Conservation (phyloP, 1,284 basidiomycete genomes). For the Trichosporon coremiiforme region DNA sequence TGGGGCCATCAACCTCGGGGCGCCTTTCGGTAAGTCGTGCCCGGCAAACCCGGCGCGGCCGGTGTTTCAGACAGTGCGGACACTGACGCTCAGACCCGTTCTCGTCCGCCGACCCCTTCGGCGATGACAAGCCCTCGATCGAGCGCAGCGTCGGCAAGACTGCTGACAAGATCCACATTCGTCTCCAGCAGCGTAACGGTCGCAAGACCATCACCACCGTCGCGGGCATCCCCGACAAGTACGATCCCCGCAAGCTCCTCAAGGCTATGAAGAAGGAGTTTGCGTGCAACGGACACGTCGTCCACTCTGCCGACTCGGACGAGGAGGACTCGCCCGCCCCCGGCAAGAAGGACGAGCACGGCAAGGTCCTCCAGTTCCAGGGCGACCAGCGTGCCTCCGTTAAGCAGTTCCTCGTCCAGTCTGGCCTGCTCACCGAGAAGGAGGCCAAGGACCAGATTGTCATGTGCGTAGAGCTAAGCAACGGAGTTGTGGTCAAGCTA, state of each 20-base stretch:
- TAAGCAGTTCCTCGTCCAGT: slow-evolving; percentile 75
- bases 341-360: slow-evolving; percentile 89
- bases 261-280: slow-evolving; percentile 99
- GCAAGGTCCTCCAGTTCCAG: slow-evolving; percentile 97
- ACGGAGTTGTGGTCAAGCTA: neutral
- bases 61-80: no score
- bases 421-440: slow-evolving; percentile 54
- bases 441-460: slow-evolving; percentile 58
- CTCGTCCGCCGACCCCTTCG: slow-evolving; percentile 73
- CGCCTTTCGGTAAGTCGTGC: slow-evolving; percentile 41
- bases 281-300: slow-evolving; percentile 97
- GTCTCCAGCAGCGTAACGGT: slow-evolving; percentile 99
- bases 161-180: slow-evolving; percentile 88
- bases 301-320: slow-evolving; percentile 58
- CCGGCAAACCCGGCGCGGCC: neutral
- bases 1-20: slow-evolving; percentile 63
- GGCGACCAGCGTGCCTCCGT: slow-evolving; percentile 97
- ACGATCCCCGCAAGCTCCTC: slow-evolving; percentile 96
- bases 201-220: slow-evolving; percentile 98
- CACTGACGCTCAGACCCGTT: slow-evolving; percentile 73
- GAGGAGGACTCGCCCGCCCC: slow-evolving; percentile 51
- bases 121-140: slow-evolving; percentile 56
- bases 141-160: slow-evolving; percentile 75
- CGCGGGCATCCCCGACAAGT: slow-evolving; percentile 94
- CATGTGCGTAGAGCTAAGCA: slow-evolving; percentile 42